Percentiles rank a stretch among this genome's conserved stretches.
These are phyloP conservation scores for Mallotus nudiflorus DNA, from an alignment of 345 rosid species.

Conservation along the genomic window DNA sequence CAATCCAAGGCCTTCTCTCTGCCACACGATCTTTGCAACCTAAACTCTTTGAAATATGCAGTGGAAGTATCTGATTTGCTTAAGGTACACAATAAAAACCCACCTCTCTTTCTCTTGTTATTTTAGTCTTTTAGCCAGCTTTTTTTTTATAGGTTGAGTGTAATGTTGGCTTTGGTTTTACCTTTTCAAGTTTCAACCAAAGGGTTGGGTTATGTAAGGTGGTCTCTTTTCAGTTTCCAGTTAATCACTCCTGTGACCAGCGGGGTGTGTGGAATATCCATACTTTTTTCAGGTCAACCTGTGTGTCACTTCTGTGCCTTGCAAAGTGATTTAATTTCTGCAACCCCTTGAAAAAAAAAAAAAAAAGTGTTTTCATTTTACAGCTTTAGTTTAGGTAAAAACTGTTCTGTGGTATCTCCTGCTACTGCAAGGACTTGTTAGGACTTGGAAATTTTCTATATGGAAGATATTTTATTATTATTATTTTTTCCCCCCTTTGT, in stretches of 20 bases:
- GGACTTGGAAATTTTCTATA: not conserved
- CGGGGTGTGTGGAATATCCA: slow-evolving; percentile 26
- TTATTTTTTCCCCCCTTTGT: too few relatives aligned
- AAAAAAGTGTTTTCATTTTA: slow-evolving; percentile 17
- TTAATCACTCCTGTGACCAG: slow-evolving; percentile 16
- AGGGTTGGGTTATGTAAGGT: not conserved
- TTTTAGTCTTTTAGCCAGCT: not conserved
- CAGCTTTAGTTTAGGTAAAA: slow-evolving; percentile 5
- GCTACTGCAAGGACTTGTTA: not conserved
- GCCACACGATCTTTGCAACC: slow-evolving; percentile 25
- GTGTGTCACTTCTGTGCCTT: slow-evolving; percentile 18
- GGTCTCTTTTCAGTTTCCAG: slow-evolving; percentile 10
- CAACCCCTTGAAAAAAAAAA: too few relatives aligned
- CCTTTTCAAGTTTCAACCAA: slow-evolving; percentile 17
- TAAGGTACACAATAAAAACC: slow-evolving; percentile 32
- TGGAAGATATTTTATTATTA: not conserved
- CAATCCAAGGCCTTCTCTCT: slow-evolving; percentile 31
- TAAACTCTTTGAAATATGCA: slow-evolving; percentile 22
- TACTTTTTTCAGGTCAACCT: slow-evolving; percentile 21
- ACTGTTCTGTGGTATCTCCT: slow-evolving; percentile 1
- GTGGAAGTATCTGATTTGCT: slow-evolving; percentile 37
- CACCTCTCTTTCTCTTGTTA: not conserved
- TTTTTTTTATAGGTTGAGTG: slow-evolving; percentile 36
- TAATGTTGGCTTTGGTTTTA: slow-evolving; percentile 28
- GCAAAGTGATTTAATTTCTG: slow-evolving; percentile 5